Evolutionary conservation across 306 rosid genomes (phyloP).

Genomic region (Dalbergia cochinchinensis): DNA sequence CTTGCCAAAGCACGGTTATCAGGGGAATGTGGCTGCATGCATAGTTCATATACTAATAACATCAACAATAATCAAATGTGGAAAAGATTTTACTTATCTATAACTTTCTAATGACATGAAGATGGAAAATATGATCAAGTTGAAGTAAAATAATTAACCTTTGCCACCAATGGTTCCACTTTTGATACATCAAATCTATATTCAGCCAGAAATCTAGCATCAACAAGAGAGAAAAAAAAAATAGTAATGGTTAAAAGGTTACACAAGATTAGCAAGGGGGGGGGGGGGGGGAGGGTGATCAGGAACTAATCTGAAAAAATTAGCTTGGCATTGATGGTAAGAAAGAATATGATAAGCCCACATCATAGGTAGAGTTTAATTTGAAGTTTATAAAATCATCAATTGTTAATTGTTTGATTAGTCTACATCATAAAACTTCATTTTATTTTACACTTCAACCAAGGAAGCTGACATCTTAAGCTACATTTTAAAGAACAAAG

Average conservation of each 20-base stretch:
- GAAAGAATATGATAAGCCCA: not conserved
- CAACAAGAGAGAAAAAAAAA: not conserved
- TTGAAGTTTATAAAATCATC: no score
- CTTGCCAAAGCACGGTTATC: slow-evolving; percentile 94
- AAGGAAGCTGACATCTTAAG: not conserved
- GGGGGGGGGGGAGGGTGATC: not conserved
- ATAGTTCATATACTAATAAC: not conserved
- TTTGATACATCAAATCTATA: slow-evolving; percentile 79
- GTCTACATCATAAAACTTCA: not conserved
- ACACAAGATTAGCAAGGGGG: not conserved
- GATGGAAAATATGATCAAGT: slow-evolving; percentile 11
- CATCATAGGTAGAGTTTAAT: no score
- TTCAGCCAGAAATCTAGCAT: slow-evolving; percentile 69
- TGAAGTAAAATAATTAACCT: slow-evolving; percentile 54
- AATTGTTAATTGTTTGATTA: not conserved
- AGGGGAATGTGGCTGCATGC: slow-evolving; percentile 86
- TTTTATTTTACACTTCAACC: not conserved
- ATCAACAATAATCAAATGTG: slow-evolving; percentile 23
- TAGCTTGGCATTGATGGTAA: not conserved
- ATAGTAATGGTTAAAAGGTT: not conserved
- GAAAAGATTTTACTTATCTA: not conserved
- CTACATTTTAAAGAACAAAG: not conserved
- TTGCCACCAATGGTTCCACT: slow-evolving; percentile 87
- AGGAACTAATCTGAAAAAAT: not conserved
- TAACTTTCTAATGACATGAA: slow-evolving; percentile 15